Evolutionary conservation across 2,329 filamentous ascomycete genomes (phyloP).

Genomic region (Samsoniella hepiali): DNA sequence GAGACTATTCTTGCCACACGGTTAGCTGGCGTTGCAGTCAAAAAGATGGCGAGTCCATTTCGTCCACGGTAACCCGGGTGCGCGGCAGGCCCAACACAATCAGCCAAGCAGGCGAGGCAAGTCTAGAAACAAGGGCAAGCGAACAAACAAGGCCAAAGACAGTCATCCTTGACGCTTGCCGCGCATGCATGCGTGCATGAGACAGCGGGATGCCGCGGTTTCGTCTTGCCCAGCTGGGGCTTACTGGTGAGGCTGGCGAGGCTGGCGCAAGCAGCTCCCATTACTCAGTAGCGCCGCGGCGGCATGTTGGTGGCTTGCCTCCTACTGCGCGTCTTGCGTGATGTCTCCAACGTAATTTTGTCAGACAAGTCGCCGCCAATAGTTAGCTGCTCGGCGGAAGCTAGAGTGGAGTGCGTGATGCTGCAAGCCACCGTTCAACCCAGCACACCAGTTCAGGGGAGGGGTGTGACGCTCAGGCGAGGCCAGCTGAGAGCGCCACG

Average conservation of each 20-base stretch:
- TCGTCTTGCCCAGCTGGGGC: constrained; percentile 6
- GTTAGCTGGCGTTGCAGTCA: constrained; percentile 7
- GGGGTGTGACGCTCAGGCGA: background rate
- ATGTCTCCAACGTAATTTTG: background rate
- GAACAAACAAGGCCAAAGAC: background rate
- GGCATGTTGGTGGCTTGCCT: background rate
- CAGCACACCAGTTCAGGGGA: background rate
- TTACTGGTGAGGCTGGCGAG: constrained; percentile 12
- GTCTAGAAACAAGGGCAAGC: background rate
- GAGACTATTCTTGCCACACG: background rate
- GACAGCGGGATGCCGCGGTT: background rate
- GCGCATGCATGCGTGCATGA: background rate
- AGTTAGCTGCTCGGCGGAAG: background rate
- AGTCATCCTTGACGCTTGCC: constrained; percentile 4
- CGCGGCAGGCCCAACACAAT: background rate
- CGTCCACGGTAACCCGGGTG: background rate
- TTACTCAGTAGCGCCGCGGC: background rate
- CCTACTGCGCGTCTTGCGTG: background rate
- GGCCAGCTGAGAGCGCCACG: constrained; percentile 14
- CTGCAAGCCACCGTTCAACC: constrained; percentile 4
- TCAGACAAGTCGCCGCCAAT: background rate
- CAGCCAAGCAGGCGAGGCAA: background rate
- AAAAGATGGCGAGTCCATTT: background rate
- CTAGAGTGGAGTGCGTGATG: background rate
- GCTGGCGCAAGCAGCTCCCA: background rate